Evolutionary conservation across 805 yeast species (phyloP).

Genomic region (Brettanomyces anomalus): DNA sequence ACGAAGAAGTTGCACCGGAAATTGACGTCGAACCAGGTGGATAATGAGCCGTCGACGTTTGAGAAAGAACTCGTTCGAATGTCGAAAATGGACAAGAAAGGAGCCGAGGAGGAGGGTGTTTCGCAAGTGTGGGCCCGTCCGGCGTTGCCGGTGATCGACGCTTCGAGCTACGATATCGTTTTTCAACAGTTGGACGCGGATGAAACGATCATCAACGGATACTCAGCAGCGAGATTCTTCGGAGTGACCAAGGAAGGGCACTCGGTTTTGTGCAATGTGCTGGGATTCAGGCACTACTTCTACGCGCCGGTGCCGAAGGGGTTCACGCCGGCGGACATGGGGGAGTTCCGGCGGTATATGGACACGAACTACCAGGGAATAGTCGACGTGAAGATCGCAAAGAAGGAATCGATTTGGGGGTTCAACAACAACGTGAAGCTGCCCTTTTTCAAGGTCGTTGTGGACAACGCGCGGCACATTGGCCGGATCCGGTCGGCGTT

Average conservation of each 20-base stretch:
- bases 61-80: slow-evolving; percentile 43
- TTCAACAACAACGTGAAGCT: slow-evolving; percentile 68
- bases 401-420: slow-evolving; percentile 91
- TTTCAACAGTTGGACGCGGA: slow-evolving; percentile 96
- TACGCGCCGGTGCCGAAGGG: slow-evolving; percentile 88
- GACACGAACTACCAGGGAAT: slow-evolving; percentile 47
- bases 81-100: slow-evolving; percentile 28
- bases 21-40: slow-evolving; percentile 19
- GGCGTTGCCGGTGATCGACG: slow-evolving; percentile 40
- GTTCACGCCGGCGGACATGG: slow-evolving; percentile 48
- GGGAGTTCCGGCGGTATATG: slow-evolving; percentile 35
- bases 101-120: slow-evolving; percentile 7
- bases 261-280: slow-evolving; percentile 82
- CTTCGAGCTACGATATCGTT: slow-evolving; percentile 41
- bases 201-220: slow-evolving; percentile 41
- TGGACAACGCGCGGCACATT: slow-evolving; percentile 56
- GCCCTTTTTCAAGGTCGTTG: slow-evolving; percentile 71
- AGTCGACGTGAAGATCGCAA: slow-evolving; percentile 50
- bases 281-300: slow-evolving; percentile 82
- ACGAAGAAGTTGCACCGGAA: slow-evolving; percentile 20
- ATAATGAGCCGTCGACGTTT: slow-evolving; percentile 36
- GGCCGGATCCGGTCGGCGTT: slow-evolving; percentile 68
- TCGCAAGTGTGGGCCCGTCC: slow-evolving; percentile 44
- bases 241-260: slow-evolving; percentile 88
- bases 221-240: slow-evolving; percentile 55